Conservation (phyloP, 2,329 filamentous ascomycete species). For the Colletotrichum acutatum region DNA sequence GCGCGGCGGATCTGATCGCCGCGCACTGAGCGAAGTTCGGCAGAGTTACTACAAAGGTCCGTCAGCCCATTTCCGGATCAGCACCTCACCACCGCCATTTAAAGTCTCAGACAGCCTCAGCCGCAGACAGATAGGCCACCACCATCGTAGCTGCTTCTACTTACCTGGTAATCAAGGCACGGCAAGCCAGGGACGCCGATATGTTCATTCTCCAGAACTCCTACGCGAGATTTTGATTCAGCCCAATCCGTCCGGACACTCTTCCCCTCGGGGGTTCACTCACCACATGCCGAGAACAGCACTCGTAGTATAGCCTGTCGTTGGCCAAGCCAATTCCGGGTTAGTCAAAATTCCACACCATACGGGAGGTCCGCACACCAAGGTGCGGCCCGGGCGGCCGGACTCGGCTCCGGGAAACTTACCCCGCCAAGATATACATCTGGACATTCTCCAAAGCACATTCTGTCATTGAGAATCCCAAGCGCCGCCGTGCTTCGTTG, state of each 20-base stretch:
- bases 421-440: constrained; percentile 67
- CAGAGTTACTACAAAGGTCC: constrained; percentile 46
- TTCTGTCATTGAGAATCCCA: constrained; percentile 66
- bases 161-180: constrained; percentile 66
- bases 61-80: not conserved
- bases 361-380: not conserved
- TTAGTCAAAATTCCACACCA: not conserved
- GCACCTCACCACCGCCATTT: too few relatives aligned
- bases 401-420: constrained; percentile 36
- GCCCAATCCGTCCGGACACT: not conserved
- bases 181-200: constrained; percentile 66
- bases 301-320: constrained; percentile 62
- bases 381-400: not conserved
- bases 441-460: constrained; percentile 70
- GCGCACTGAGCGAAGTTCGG: constrained; percentile 57
- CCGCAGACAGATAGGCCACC: not conserved
- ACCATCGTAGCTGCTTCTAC: not conserved
- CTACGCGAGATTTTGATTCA: constrained; percentile 44
- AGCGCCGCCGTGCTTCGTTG: constrained; percentile 70
- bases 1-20: constrained; percentile 64
- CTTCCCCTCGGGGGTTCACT: not conserved
- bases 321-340: not conserved
- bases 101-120: not conserved
- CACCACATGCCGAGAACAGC: constrained; percentile 49
- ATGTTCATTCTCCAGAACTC: constrained; percentile 70